These are phyloP conservation scores for Penicillium crystallinum DNA, from an alignment of 495 filamentous ascomycete species.

Conservation along the genomic window DNA sequence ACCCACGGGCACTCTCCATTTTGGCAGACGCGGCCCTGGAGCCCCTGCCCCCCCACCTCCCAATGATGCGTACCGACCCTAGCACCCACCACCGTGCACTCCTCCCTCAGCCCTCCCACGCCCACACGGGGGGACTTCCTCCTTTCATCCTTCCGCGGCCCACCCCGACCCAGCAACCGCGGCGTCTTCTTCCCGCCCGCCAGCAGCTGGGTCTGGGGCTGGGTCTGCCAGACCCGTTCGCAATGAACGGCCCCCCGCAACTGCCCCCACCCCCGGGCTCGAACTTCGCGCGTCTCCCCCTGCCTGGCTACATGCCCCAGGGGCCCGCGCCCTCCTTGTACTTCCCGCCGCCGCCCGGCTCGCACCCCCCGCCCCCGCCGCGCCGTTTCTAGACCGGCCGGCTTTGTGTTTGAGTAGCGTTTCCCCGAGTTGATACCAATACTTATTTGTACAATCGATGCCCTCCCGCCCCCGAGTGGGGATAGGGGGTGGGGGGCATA, in stretches of 20 bases:
- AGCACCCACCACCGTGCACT: slow-evolving; percentile 26
- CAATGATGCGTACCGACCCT: slow-evolving; percentile 21
- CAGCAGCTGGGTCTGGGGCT: slow-evolving; percentile 25
- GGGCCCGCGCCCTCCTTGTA: slow-evolving; percentile 16
- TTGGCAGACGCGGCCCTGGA: slow-evolving; percentile 36
- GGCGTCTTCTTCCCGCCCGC: slow-evolving; percentile 36
- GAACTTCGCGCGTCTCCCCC: slow-evolving; percentile 33
- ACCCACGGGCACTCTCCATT: slow-evolving; percentile 23
- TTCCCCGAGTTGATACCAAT: slow-evolving; percentile 4
- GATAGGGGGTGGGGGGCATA: not conserved
- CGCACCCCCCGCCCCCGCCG: slow-evolving; percentile 11
- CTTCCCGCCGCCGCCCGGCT: slow-evolving; percentile 13
- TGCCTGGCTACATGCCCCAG: slow-evolving; percentile 26
- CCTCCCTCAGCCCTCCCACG: slow-evolving; percentile 23
- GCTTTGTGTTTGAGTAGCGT: slow-evolving; percentile 3
- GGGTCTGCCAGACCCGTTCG: slow-evolving; percentile 31
- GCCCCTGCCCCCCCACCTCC: slow-evolving; percentile 17
- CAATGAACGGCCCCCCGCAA: slow-evolving; percentile 34
- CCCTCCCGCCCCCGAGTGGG: not conserved
- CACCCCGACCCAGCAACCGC: slow-evolving; percentile 33
- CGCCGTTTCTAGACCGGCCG: slow-evolving; percentile 12
- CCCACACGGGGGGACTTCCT: slow-evolving; percentile 17
- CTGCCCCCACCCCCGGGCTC: slow-evolving; percentile 40
- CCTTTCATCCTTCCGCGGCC: slow-evolving; percentile 37
- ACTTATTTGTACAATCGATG: slow-evolving; percentile 5